A percentile compares a stretch with the other conserved stretches of the same genome.
phyloP scores from a whole-genome alignment of 305 asterid species.

The Fraxinus xanthoxyloides region DNA sequence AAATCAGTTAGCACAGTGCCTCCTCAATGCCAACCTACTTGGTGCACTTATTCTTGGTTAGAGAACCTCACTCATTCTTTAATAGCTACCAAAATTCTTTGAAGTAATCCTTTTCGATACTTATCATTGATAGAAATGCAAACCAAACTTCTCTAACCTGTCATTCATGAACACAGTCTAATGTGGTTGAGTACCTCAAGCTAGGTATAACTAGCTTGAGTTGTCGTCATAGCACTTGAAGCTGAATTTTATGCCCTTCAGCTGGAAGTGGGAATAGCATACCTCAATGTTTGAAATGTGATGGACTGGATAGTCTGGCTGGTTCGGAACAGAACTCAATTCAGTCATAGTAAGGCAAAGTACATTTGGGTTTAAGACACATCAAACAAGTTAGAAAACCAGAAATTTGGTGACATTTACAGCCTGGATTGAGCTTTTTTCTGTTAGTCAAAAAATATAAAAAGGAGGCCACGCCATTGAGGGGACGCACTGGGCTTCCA shows the following conservation, averaged over 20 bases:
- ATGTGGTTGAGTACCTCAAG: conserved; percentile 4
- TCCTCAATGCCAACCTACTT: conserved; percentile 72
- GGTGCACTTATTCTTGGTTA: conserved; percentile 80
- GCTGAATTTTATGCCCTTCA: neutral
- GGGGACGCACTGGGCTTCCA: neutral
- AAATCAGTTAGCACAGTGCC: conserved; percentile 66
- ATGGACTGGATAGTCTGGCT: neutral
- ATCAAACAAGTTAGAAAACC: neutral
- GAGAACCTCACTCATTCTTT: conserved; percentile 23
- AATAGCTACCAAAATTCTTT: neutral
- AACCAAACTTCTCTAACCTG: neutral
- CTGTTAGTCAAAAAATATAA: neutral
- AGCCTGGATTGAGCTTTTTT: neutral
- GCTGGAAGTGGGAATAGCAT: neutral
- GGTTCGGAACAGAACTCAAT: neutral
- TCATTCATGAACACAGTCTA: neutral
- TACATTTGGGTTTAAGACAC: neutral
- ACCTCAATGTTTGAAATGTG: neutral
- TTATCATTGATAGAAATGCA: neutral
- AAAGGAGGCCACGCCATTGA: neutral
- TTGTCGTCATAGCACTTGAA: neutral
- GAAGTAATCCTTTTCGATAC: conserved; percentile 10
- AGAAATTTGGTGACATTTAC: neutral
- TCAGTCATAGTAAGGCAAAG: neutral
- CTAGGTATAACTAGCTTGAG: neutral